phyloP scores from a whole-genome alignment of 2,329 filamentous ascomycete species.

The Zymoseptoria ardabiliae region DNA sequence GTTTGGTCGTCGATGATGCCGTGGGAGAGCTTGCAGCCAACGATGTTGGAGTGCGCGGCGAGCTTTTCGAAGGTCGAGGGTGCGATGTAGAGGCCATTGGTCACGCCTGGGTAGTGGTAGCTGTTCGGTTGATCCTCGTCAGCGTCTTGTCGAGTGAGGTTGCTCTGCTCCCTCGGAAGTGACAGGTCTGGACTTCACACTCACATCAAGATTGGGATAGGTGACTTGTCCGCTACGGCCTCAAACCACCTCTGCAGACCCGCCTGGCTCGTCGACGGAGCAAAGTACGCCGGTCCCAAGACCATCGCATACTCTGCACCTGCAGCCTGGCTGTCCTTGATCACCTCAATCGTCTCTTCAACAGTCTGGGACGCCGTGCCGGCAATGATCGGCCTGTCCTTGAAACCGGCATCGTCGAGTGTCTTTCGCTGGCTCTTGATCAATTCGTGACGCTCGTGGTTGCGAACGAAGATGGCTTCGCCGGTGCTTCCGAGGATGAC shows the following conservation, averaged over 20 bases:
- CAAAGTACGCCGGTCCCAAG: slow-evolving; percentile 60
- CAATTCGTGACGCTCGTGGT: slow-evolving; percentile 49
- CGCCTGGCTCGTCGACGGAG: slow-evolving; percentile 49
- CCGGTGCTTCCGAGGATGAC: slow-evolving; percentile 59
- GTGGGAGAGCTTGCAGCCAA: slow-evolving; percentile 63
- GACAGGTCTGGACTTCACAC: slow-evolving; percentile 18
- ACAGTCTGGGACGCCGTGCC: slow-evolving; percentile 56
- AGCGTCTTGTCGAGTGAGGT: neutral
- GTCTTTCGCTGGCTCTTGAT: slow-evolving; percentile 50
- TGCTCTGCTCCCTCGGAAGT: neutral
- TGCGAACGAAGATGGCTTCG: slow-evolving; percentile 55
- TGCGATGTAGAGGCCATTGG: slow-evolving; percentile 55
- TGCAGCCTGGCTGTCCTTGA: slow-evolving; percentile 49
- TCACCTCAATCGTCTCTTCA: slow-evolving; percentile 53
- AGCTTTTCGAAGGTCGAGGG: slow-evolving; percentile 53
- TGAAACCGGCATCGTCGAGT: slow-evolving; percentile 49
- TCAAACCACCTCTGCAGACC: slow-evolving; percentile 56
- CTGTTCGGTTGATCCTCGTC: slow-evolving; percentile 26
- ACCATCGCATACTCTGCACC: slow-evolving; percentile 57
- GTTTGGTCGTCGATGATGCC: slow-evolving; percentile 58
- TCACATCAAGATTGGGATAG: slow-evolving; percentile 55
- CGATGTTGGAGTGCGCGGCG: slow-evolving; percentile 57
- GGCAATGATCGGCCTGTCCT: slow-evolving; percentile 54
- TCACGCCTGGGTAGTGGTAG: slow-evolving; percentile 61
- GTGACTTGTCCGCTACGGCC: slow-evolving; percentile 52